Evolutionary conservation across 768 basidiomycete genomes (phyloP), one percentile per base, ranked within the genome.

Genomic region (Pleurotus pulmonarius): DNA sequence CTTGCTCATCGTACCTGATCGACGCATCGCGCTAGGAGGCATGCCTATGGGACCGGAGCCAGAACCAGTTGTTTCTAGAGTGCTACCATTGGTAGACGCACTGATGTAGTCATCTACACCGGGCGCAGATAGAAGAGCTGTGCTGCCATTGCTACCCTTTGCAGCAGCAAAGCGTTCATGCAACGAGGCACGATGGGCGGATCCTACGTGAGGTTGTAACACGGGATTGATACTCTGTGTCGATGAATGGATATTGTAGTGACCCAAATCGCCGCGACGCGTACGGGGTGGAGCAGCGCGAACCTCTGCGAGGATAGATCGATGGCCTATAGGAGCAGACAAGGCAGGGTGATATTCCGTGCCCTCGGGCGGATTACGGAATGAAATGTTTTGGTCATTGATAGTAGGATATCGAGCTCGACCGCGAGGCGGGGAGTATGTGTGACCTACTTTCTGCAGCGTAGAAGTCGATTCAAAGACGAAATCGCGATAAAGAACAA

Each of bases 231-330:
- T 29, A 49, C 9, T 56, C 18, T 60, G 57, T 46, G 46, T 9
- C 13, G 48, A 46, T 48, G 58, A 61, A 22, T 37, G 22, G 18
- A 18, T 15, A n/a, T 40, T 18, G 24, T 25, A 15, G 34, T 53
- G 22, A 8, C 22, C 18, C 22, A 40, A 24, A 15, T 53, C 26
- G 11, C 34, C 26, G 15, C 51, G 51, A 16, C 51, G 51, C 24
- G 37, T 20, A n/a, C 64, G 67, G 0, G 71, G 75, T 0, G 72
- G 73, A 9, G 78, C 75, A 0, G 88, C 84, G 11, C 89, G 79
- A 12, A 88, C 86, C 68, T 88, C 87, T 1, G 86, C 86, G 1
- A 90, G 71, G 61, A 90, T 88, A 0, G 79, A 75, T 37, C 87
- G 82, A 53, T 80, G 74, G 6, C 87, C 86, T 4, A 88, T 71